A percentile compares a stretch with the other conserved stretches of the same genome.
phyloP scores from a whole-genome alignment of 176 grass and related monocot species.

The Aechmea fasciata region DNA sequence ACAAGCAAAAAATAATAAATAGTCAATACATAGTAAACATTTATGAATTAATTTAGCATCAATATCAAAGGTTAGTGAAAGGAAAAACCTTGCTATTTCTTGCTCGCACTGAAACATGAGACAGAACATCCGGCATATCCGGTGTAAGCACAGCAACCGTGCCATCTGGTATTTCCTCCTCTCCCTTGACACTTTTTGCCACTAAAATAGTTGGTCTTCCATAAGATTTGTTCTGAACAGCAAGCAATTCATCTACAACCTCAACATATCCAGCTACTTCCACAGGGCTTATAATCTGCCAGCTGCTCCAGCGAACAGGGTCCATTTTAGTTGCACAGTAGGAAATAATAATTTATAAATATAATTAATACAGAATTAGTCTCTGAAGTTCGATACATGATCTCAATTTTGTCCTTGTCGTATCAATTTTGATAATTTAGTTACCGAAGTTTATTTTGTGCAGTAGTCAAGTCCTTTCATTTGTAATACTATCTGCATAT shows the following conservation, averaged over 20 bases:
- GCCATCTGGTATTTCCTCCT: constrained; percentile 96
- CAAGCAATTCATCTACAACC: constrained; percentile 63
- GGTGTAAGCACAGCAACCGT: constrained; percentile 84
- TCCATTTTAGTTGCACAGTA: not conserved
- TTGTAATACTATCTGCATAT: no score
- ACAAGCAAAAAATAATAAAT: constrained; percentile 3
- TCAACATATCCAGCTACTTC: constrained; percentile 84
- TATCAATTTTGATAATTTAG: no score
- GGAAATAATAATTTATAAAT: no score
- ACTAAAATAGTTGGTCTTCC: constrained; percentile 73
- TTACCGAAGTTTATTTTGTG: no score
- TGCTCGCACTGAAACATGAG: constrained; percentile 95
- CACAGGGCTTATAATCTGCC: constrained; percentile 94
- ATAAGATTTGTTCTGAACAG: constrained; percentile 84
- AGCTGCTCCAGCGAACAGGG: constrained; percentile 40
- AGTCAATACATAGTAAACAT: constrained; percentile 13
- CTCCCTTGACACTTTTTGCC: constrained; percentile 89
- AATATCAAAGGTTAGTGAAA: constrained; percentile 11
- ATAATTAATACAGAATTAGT: no score
- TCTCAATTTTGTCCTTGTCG: no score
- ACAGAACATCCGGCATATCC: constrained; percentile 99
- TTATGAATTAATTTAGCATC: not conserved
- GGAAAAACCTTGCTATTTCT: constrained; percentile 88
- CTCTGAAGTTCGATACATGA: no score
- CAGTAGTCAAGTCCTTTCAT: no score